Evolutionary conservation across 176 grass and related monocot genomes (phyloP).

Genomic region (Triticum monococcum): DNA sequence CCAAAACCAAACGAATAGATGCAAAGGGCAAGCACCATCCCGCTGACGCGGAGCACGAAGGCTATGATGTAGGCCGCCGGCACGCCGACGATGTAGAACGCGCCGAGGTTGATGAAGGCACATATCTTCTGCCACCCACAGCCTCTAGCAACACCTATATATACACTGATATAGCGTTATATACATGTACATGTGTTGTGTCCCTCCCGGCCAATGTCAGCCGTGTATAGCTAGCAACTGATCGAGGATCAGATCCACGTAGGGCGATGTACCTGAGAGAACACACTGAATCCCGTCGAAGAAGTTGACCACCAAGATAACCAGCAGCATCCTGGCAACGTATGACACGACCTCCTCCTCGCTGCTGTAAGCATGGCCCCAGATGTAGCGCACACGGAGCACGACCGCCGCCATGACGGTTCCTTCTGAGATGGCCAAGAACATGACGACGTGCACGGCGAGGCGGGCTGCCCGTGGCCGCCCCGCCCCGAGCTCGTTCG

Average conservation of each 20-base stretch:
- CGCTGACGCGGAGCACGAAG: constrained; percentile 50
- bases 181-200: too few species aligned
- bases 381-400: constrained; percentile 41
- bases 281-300: constrained; percentile 38
- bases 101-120: constrained; percentile 58
- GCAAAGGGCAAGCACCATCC: constrained; percentile 34
- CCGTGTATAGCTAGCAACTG: too few species aligned
- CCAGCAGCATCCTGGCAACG: constrained; percentile 44
- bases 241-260: background rate
- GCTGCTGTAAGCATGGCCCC: constrained; percentile 65
- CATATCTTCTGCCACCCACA: constrained; percentile 77
- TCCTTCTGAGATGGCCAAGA: constrained; percentile 43
- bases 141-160: constrained; percentile 62
- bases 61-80: constrained; percentile 51
- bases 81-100: constrained; percentile 54
- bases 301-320: constrained; percentile 42
- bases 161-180: background rate
- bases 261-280: constrained; percentile 23
- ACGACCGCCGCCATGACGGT: constrained; percentile 29
- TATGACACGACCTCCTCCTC: constrained; percentile 64
- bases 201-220: too few species aligned
- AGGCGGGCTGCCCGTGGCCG: constrained; percentile 36
- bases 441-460: constrained; percentile 40
- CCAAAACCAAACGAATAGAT: background rate
- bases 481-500: constrained; percentile 70